Evolutionary conservation across 345 rosid genomes (phyloP).

Genomic region (Trapa incisa): DNA sequence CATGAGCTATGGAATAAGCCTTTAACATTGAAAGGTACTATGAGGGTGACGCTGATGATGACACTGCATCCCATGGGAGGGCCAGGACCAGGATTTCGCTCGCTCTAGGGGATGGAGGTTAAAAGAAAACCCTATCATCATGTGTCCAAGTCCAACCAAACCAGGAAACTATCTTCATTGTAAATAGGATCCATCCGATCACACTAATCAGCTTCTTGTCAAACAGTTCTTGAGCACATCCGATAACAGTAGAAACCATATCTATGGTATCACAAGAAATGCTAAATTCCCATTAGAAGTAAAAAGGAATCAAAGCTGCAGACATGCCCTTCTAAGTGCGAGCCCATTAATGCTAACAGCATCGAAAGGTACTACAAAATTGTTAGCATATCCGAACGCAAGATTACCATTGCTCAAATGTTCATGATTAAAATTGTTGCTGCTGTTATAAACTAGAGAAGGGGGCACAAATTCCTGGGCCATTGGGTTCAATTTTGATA

Average conservation of each 20-base stretch:
- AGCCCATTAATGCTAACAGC: slow-evolving; percentile 38
- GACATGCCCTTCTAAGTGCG: slow-evolving; percentile 53
- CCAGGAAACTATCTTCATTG: too few relatives aligned
- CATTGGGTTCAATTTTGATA: slow-evolving; percentile 90
- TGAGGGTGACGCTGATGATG: too few relatives aligned
- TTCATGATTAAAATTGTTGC: slow-evolving; percentile 10
- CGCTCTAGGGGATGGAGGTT: too few relatives aligned
- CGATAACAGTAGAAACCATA: neutral
- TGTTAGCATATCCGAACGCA: slow-evolving; percentile 52
- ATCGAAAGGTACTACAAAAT: slow-evolving; percentile 32
- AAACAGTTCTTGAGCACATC: too few relatives aligned
- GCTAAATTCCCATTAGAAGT: neutral
- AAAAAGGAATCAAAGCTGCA: neutral
- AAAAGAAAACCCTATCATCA: too few relatives aligned
- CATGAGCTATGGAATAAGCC: too few relatives aligned
- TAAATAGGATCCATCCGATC: too few relatives aligned
- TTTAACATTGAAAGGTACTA: too few relatives aligned
- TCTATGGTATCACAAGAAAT: neutral
- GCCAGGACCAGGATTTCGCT: too few relatives aligned
- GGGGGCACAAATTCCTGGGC: slow-evolving; percentile 94
- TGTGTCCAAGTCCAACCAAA: too few relatives aligned
- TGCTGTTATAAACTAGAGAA: slow-evolving; percentile 27
- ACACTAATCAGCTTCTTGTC: too few relatives aligned
- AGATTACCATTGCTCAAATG: slow-evolving; percentile 20
- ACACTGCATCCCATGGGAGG: too few relatives aligned